phyloP scores from a whole-genome alignment of 148 eudicot species.

The Selenicereus undatus region DNA sequence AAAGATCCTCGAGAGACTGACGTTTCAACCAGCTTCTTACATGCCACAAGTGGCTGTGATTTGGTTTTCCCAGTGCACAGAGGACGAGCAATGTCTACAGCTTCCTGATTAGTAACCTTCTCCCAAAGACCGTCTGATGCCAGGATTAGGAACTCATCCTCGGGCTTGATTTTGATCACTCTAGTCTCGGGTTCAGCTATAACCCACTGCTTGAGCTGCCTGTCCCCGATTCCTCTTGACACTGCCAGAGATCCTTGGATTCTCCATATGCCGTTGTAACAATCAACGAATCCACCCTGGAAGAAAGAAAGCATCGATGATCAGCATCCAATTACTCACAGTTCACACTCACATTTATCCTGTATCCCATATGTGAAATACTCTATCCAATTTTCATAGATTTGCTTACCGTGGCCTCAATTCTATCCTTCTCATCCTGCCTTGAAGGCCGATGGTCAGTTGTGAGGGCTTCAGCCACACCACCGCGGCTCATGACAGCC shows the following conservation, averaged over 20 bases:
- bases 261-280: constrained; percentile 73
- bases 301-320: constrained; percentile 12
- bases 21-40: constrained; percentile 66
- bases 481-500: constrained; percentile 71
- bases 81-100: constrained; percentile 60
- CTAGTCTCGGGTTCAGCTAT: constrained; percentile 71
- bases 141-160: constrained; percentile 67
- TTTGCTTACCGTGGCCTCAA: constrained; percentile 54
- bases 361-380: not conserved
- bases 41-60: constrained; percentile 42
- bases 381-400: not conserved
- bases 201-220: constrained; percentile 73
- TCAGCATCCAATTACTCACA: constrained; percentile 21
- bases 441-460: constrained; percentile 77
- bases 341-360: not conserved
- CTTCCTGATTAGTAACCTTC: constrained; percentile 72
- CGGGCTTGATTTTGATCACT: constrained; percentile 35
- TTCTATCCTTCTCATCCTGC: constrained; percentile 65
- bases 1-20: constrained; percentile 63
- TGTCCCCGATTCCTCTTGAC: constrained; percentile 79
- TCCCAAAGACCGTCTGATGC: constrained; percentile 98
- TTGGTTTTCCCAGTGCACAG: constrained; percentile 32
- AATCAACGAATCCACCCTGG: constrained; percentile 81
- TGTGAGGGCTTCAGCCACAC: constrained; percentile 75
- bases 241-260: constrained; percentile 85